Evolutionary conservation across 352 stramenopile genomes (phyloP).

Genomic region (Globisporangium uncinulatum): DNA sequence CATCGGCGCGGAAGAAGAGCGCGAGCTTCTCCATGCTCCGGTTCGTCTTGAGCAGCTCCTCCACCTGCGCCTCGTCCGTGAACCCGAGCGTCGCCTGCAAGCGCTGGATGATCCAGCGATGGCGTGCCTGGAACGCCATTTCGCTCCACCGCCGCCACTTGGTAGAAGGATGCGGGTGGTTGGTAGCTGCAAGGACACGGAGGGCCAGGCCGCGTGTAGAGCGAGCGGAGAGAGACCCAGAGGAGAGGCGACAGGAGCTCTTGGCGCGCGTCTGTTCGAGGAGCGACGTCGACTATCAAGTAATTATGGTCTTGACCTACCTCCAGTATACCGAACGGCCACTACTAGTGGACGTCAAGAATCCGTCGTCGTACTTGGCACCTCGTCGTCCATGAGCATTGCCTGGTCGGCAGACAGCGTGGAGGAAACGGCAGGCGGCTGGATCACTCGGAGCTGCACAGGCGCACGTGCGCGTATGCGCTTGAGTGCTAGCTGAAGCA

Average conservation of each 20-base stretch:
- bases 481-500: slow-evolving; percentile 49
- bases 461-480: slow-evolving; percentile 22
- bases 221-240: too few relatives aligned
- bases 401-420: neutral
- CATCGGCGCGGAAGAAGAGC: slow-evolving; percentile 65
- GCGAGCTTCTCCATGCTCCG: slow-evolving; percentile 72
- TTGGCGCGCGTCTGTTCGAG: neutral
- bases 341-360: too few relatives aligned
- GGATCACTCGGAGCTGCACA: slow-evolving; percentile 9
- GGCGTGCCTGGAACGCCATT: slow-evolving; percentile 83
- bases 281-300: too few relatives aligned
- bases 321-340: too few relatives aligned
- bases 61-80: slow-evolving; percentile 62
- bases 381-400: too few relatives aligned
- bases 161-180: too few relatives aligned
- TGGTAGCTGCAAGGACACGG: too few relatives aligned
- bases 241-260: too few relatives aligned
- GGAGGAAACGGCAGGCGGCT: neutral
- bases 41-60: slow-evolving; percentile 77
- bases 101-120: slow-evolving; percentile 83
- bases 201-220: too few relatives aligned
- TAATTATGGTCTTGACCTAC: too few relatives aligned
- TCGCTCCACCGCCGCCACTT: neutral
- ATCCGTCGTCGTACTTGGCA: too few relatives aligned
- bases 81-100: slow-evolving; percentile 72